These are phyloP conservation scores for Salix viminalis DNA, from an alignment of 345 rosid genomes.

Conservation along the genomic window DNA sequence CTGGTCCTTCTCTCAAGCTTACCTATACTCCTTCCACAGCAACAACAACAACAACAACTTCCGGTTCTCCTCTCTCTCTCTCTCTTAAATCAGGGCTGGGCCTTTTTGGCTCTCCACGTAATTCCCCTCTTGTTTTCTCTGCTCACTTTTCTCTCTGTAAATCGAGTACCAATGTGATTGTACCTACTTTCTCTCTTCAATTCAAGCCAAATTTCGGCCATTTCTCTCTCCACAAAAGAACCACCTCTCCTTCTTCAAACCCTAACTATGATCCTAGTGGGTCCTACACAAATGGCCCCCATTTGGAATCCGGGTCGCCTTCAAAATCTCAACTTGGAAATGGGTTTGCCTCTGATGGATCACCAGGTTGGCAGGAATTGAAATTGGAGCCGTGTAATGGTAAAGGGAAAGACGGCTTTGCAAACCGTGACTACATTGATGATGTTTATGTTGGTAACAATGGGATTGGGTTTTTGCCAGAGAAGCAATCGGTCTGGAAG, in stretches of 20 bases:
- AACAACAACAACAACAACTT: neutral
- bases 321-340: conserved; percentile 21
- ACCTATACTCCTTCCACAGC: conserved; percentile 30
- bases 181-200: conserved; percentile 56
- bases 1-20: conserved; percentile 56
- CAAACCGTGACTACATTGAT: conserved; percentile 6
- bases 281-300: conserved; percentile 9
- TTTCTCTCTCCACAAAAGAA: conserved; percentile 42
- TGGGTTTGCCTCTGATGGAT: conserved; percentile 25
- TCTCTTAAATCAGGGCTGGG: conserved; percentile 64
- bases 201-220: conserved; percentile 59
- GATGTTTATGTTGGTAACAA: conserved; percentile 9
- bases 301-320: conserved; percentile 19
- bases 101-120: conserved; percentile 51
- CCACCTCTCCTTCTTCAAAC: conserved; percentile 27
- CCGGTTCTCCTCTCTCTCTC: conserved; percentile 39
- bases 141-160: conserved; percentile 43
- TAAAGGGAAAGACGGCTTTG: conserved; percentile 21
- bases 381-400: conserved; percentile 41
- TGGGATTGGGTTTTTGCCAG: conserved; percentile 21
- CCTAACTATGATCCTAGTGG: conserved; percentile 18
- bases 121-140: conserved; percentile 56
- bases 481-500: conserved; percentile 23
- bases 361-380: conserved; percentile 53
- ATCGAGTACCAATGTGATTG: conserved; percentile 13